Evolutionary conservation across 1,284 basidiomycete genomes (phyloP), one percentile per base, ranked within the genome.

Genomic region (Moesziomyces parantarcticus): DNA sequence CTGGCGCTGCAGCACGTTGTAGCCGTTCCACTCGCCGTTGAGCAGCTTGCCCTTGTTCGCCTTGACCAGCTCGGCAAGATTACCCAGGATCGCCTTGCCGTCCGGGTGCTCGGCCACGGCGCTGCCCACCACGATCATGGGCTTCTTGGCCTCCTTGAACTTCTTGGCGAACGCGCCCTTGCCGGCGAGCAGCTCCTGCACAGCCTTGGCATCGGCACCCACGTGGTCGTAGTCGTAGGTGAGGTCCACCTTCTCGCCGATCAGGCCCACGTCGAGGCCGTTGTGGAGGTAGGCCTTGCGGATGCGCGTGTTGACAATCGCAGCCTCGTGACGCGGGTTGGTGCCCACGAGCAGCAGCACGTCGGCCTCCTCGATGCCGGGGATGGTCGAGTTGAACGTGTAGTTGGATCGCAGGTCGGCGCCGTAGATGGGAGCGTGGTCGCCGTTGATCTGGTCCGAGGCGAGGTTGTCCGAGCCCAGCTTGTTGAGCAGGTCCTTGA

Each of bases 251-350:
- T 92, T 89, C 85, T 97, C 92, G 50, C 96, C 96, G 71, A 99
- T 90, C 42, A 97, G 85, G 48, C 92, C 96, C 53, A 97, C 89
- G 81, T 97, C 92, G 52, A 95, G 87, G 58, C 89, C 88, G 21
- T 89, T 90, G 82, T 94, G 90, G 76, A 99, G 84, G 92, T 93
- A 99, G 75, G 90, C 91, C 88, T 94, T 96, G 82, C 96, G 90
- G 81, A 99, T 93, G 75, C 96, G 92, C 13, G 95, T 94, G 88
- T 99, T 99, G 82, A 99, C 88, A 62, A 98, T 95, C 34, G 97
- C 92, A 9, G 94, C 97, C 86, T 99, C 97, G 84, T 98, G 95
- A 48, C 97, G 89, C 14, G 96, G 96, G 86, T 99, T 98, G 57
- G 94, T 97, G 74, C 96, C 96, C 78, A 99, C 90, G 39, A 99